Evolutionary conservation across 306 rosid genomes (phyloP), one percentile per base, ranked within the genome.

Genomic region (Nissolia schottii): DNA sequence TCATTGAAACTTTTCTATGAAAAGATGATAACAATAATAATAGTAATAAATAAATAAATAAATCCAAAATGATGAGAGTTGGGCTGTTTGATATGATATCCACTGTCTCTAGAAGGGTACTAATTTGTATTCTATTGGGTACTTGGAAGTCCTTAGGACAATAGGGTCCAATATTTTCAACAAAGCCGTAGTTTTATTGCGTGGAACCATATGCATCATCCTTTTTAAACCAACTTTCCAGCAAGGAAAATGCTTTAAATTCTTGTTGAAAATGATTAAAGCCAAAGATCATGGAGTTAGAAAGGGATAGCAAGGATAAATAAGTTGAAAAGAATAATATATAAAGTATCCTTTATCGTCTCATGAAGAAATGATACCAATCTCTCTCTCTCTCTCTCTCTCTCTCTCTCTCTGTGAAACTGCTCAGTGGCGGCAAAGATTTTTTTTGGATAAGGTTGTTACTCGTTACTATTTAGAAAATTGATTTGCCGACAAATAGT

Each of bases 201-300:
- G 6, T 16, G 22, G 45, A 41, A 56, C 43, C 60, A 29, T 49
- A 16, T 7, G 8, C 40, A 61, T 48, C 45, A 67, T 45, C 28
- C 5, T 7, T 35, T 12, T 55, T 11, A 37, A 76, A 45, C 55
- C 53, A 23, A 58, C 45, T 76, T 67, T 76, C 74, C 80, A 67
- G 40, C 32, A 15, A n/a, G 54, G 75, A 24, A 46, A 58, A 18
- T n/a, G 10, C 38, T 60, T 48, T 19, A 6, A 38, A 32, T 53
- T 77, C 72, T 38, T 32, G 15, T 40, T 50, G 37, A 5, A 69
- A 60, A 77, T 82, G 70, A 77, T 73, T 59, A 82, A 73, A 82
- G 85, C 80, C 77, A 59, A 53, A 67, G 67, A 72, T 76, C 56
- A 24, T 56, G 40, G 79, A 61, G 54, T 29, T 40, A 60, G 69